Evolutionary conservation across 306 rosid genomes (phyloP).

Genomic region (Dalbergia cochinchinensis): DNA sequence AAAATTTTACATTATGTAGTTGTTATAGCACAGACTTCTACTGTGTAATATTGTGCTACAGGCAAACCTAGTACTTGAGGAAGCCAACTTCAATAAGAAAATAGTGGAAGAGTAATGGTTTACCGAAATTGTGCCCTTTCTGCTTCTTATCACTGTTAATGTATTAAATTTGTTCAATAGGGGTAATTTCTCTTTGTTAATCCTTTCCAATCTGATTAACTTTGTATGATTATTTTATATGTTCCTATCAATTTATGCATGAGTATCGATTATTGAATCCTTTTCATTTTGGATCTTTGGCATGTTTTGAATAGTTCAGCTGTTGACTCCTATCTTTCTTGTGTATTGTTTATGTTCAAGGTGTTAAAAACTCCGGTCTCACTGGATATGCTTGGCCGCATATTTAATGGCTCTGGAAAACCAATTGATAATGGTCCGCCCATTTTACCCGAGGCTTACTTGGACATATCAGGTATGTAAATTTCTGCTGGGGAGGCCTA

Average conservation of each 20-base stretch:
- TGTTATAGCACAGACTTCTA: background rate
- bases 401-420: conserved; percentile 97
- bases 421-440: conserved; percentile 99
- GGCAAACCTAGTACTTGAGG: background rate
- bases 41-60: background rate
- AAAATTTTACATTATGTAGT: background rate
- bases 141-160: background rate
- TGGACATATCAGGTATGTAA: conserved; percentile 90
- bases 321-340: conserved; percentile 43
- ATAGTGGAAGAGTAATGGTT: conserved; percentile 13
- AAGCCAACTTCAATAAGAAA: conserved; percentile 35
- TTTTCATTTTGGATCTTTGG: conserved; percentile 34
- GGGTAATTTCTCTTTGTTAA: background rate
- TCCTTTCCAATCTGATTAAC: conserved; percentile 46
- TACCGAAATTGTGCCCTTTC: background rate
- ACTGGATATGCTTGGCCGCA: conserved; percentile 95
- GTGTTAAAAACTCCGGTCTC: conserved; percentile 99
- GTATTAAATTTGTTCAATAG: conserved; percentile 32
- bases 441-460: conserved; percentile 96
- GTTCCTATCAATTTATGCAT: conserved; percentile 6
- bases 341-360: conserved; percentile 50
- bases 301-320: conserved; percentile 32
- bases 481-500: conserved; percentile 21
- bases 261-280: background rate
- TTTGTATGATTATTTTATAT: conserved; percentile 16